Conservation (phyloP, 1,139 yeast species). For the Diutina neorugosa region DNA sequence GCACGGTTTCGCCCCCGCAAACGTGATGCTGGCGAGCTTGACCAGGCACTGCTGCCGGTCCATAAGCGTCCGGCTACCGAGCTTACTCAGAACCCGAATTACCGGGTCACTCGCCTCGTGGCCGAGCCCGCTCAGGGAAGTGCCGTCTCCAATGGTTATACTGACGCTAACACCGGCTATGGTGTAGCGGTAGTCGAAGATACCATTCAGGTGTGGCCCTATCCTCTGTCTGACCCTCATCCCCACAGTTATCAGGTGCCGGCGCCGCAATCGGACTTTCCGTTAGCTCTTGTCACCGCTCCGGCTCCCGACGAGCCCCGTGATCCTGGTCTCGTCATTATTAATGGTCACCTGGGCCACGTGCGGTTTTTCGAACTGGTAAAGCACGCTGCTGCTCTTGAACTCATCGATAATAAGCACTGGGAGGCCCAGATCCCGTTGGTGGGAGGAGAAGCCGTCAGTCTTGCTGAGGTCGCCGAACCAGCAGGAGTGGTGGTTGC, state of each 20-base stretch:
- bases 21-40: neutral
- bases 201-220: constrained; percentile 59
- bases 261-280: constrained; percentile 15
- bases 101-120: constrained; percentile 49
- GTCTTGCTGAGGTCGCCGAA: constrained; percentile 49
- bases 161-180: constrained; percentile 42
- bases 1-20: neutral
- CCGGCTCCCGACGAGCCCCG: constrained; percentile 45
- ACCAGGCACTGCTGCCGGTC: neutral
- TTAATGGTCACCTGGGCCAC: constrained; percentile 43
- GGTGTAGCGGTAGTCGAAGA: constrained; percentile 41
- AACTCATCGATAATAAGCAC: constrained; percentile 36
- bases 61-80: constrained; percentile 16
- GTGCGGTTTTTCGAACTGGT: constrained; percentile 57
- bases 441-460: constrained; percentile 38
- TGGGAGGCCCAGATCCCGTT: constrained; percentile 28
- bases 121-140: constrained; percentile 35
- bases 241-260: constrained; percentile 48
- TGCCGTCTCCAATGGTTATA: constrained; percentile 27
- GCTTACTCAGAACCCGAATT: constrained; percentile 48
- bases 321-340: constrained; percentile 61
- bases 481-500: constrained; percentile 67
- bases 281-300: constrained; percentile 54
- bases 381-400: constrained; percentile 56
- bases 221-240: constrained; percentile 43